A percentile compares a stretch with the other conserved stretches of the same genome.
phyloP scores from a whole-genome alignment of 306 rosid species.

The Lathyrus aphaca region DNA sequence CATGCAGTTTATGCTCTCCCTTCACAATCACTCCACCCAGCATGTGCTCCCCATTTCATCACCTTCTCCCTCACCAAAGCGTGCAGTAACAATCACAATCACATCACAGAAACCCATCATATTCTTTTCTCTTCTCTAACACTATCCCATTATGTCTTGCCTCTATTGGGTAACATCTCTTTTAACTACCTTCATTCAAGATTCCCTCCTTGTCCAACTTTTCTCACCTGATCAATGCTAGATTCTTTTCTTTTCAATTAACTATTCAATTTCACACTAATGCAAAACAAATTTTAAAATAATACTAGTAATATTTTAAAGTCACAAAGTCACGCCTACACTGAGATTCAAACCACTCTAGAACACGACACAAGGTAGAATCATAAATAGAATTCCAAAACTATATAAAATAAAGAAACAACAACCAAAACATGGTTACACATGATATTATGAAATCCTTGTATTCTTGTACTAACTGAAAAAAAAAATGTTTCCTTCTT shows the following conservation, averaged over 20 bases:
- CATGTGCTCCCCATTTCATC: background rate
- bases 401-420: background rate
- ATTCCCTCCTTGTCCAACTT: constrained; percentile 15
- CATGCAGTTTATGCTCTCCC: constrained; percentile 40
- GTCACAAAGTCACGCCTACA: constrained; percentile 5
- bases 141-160: constrained; percentile 5
- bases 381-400: constrained; percentile 24
- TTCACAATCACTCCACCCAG: constrained; percentile 38
- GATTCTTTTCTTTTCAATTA: constrained; percentile 31
- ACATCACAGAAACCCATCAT: background rate
- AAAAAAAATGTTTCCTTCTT: constrained; percentile 20
- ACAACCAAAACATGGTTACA: background rate
- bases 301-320: background rate
- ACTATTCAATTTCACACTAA: background rate
- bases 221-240: constrained; percentile 15
- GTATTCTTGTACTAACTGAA: background rate
- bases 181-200: background rate
- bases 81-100: constrained; percentile 13
- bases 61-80: background rate
- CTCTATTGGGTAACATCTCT: background rate
- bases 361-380: constrained; percentile 25
- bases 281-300: background rate
- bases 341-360: constrained; percentile 3
- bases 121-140: constrained; percentile 33
- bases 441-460: background rate